Evolutionary conservation across 768 basidiomycete genomes (phyloP), one percentile per base, ranked within the genome.

Genomic region (Lactarius hengduanensis): DNA sequence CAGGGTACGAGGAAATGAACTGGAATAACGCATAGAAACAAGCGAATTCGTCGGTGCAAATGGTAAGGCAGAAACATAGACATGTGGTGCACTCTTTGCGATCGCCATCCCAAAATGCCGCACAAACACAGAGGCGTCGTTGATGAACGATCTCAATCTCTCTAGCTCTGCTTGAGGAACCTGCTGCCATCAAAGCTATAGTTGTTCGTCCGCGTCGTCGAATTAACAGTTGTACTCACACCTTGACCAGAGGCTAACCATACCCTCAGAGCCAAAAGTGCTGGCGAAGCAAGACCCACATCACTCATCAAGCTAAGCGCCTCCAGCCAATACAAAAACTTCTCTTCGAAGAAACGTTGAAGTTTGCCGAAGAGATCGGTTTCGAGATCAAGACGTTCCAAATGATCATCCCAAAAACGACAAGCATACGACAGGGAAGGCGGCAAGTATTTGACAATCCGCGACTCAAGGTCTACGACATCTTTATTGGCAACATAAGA

Each of bases 391-490:
- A 34, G 10, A 7, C 28, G 43, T 32, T 34, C 6, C 22, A 61
- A 30, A 53, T 61, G 60, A 30, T 38, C 43, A 2, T 30, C 45
- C 60, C 60, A 61, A n/a, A n/a, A 50, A n/a, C 22, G n/a, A 36
- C 60, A 61, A 16, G 60, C 60, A 45, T 61, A 61, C 20, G 16
- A 32, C 5, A 61, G 41, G 32, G 30, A 5, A 22, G 26, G 16
- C 18, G 41, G 60, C 1, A 61, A 5, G 16, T 53, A 4, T 50
- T 47, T 6, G 18, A 7, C 11, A 26, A 50, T 20, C 11, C 60
- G 45, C 9, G 43, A 32, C 4, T 41, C n/a, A 32, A 61, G 60
- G 18, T 61, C 60, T 20, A 16, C 16, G 10, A 61, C 32, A n/a
- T 61, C 60, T 32, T 47, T 4, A n/a, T 61, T 61, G 0, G 45